phyloP scores from a whole-genome alignment of 192 early-diverging fungal species.

The Podila horticola region DNA sequence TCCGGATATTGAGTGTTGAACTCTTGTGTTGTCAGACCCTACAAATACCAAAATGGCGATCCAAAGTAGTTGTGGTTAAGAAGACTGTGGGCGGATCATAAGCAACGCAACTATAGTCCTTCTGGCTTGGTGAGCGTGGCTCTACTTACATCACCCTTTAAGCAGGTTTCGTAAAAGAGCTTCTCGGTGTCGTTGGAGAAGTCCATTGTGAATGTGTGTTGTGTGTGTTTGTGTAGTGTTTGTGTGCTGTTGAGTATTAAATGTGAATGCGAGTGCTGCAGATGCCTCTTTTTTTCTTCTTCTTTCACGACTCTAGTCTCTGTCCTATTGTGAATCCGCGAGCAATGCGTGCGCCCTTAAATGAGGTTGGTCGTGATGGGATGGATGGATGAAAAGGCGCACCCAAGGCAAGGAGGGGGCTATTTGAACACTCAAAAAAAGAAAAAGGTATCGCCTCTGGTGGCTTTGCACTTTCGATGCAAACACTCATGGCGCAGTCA shows the following conservation, averaged over 20 bases:
- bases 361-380: too few species aligned
- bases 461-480: too few species aligned
- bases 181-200: slow-evolving; percentile 10
- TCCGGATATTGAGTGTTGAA: slow-evolving; percentile 17
- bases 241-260: background rate
- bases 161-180: slow-evolving; percentile 31
- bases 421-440: too few species aligned
- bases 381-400: too few species aligned
- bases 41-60: background rate
- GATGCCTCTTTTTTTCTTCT: background rate
- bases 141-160: slow-evolving; percentile 20
- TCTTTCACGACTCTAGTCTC: too few species aligned
- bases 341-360: too few species aligned
- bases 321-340: too few species aligned
- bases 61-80: background rate
- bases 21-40: slow-evolving; percentile 34
- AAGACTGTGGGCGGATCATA: background rate
- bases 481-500: too few species aligned
- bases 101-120: background rate
- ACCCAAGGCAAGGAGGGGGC: too few species aligned
- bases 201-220: slow-evolving; percentile 5
- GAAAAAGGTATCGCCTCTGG: too few species aligned
- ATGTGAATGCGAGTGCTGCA: background rate
- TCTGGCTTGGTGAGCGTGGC: background rate
- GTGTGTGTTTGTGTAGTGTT: background rate